Evolutionary conservation across 2,329 filamentous ascomycete species (phyloP).

Genomic region (Colletotrichum caudatum): DNA sequence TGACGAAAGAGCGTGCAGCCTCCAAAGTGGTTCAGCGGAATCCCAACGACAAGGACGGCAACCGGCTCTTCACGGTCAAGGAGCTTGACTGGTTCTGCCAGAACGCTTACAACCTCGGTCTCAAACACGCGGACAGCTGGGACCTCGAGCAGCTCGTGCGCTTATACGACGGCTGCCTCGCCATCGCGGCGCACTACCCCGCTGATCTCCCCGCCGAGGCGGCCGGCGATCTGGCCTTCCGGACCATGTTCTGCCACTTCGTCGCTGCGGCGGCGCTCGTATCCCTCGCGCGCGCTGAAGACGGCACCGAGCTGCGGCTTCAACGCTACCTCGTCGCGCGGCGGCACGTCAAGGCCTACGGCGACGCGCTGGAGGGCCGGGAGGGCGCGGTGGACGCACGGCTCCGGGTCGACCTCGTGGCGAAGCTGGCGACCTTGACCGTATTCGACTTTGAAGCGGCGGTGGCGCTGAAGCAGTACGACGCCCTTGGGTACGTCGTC

Average conservation of each 20-base stretch:
- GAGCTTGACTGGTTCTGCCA: conserved; percentile 89
- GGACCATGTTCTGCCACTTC: conserved; percentile 78
- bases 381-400: conserved; percentile 56
- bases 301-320: conserved; percentile 62
- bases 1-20: conserved; percentile 49
- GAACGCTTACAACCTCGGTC: conserved; percentile 82
- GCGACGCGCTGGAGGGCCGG: conserved; percentile 57
- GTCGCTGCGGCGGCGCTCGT: conserved; percentile 66
- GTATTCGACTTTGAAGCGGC: conserved; percentile 86
- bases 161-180: conserved; percentile 67
- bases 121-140: conserved; percentile 70
- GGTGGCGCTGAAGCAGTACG: conserved; percentile 74
- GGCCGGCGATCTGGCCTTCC: conserved; percentile 65
- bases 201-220: conserved; percentile 56
- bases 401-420: conserved; percentile 63
- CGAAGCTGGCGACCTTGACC: conserved; percentile 75
- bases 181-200: conserved; percentile 65
- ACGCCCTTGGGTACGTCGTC: conserved; percentile 72
- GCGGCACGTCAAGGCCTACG: conserved; percentile 71
- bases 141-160: conserved; percentile 64
- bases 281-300: conserved; percentile 64
- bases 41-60: conserved; percentile 54
- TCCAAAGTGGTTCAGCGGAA: conserved; percentile 56
- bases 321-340: conserved; percentile 73
- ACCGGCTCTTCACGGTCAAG: conserved; percentile 66